Percentiles rank a stretch among this genome's conserved stretches.
Conservation (phyloP, 2,329 filamentous ascomycete species). For the Colletotrichum trifolii region DNA sequence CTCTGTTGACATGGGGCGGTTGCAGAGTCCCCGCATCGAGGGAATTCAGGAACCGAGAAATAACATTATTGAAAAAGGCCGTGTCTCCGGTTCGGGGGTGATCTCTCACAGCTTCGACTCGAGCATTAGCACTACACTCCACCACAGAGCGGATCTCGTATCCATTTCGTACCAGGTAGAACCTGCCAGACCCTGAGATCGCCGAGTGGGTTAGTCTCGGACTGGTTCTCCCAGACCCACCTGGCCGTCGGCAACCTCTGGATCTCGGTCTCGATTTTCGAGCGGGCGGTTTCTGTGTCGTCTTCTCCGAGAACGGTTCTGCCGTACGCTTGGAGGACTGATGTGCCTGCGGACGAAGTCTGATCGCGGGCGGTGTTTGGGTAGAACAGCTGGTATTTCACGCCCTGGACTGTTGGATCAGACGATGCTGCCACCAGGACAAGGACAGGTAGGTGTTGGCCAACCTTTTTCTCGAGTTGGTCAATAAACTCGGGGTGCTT, state of each 20-base stretch:
- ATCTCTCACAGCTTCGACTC: constrained; percentile 33
- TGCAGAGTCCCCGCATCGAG: constrained; percentile 34
- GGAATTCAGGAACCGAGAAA: constrained; percentile 41
- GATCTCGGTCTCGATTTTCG: constrained; percentile 41
- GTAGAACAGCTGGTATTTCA: constrained; percentile 41
- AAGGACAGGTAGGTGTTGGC: no score
- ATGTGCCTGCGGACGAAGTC: constrained; percentile 39
- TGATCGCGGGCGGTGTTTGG: constrained; percentile 39
- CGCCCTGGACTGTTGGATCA: constrained; percentile 21
- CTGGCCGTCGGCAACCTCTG: constrained; percentile 40
- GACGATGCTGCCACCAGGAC: no score
- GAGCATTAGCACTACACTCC: no score
- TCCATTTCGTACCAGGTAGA: constrained; percentile 36
- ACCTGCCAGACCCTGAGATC: constrained; percentile 41
- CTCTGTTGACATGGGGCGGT: constrained; percentile 37
- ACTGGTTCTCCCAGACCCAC: constrained; percentile 40
- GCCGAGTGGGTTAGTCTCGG: constrained; percentile 38
- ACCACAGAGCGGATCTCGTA: background rate
- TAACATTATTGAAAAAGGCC: constrained; percentile 42
- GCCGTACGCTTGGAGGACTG: constrained; percentile 41
- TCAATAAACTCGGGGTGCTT: constrained; percentile 40
- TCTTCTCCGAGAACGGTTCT: constrained; percentile 38
- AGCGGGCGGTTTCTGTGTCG: constrained; percentile 36
- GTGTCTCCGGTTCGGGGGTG: constrained; percentile 39
- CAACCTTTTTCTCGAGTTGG: constrained; percentile 38